Conservation (phyloP, 768 basidiomycete species). For the Leucogyrophana mollusca region DNA sequence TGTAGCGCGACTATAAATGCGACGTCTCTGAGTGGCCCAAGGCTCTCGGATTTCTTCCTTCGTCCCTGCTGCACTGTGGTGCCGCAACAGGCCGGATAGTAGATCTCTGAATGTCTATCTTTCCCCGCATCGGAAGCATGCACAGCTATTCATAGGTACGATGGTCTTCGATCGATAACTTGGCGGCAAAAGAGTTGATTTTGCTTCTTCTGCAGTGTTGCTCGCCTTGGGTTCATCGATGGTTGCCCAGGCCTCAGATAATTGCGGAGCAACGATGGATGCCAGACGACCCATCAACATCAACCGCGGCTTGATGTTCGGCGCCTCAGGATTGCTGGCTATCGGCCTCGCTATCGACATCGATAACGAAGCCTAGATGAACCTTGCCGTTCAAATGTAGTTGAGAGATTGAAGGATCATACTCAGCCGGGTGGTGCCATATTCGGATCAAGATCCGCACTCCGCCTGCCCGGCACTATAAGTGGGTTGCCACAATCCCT, state of each 20-base stretch:
- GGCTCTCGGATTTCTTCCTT: too few species aligned
- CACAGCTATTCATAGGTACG: constrained; percentile 19
- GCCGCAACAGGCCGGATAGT: not conserved
- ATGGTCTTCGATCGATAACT: constrained; percentile 23
- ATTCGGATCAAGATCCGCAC: constrained; percentile 79
- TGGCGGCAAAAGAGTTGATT: constrained; percentile 1
- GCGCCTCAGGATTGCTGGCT: too few species aligned
- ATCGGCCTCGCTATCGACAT: constrained; percentile 18
- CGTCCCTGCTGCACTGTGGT: too few species aligned
- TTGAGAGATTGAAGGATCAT: constrained; percentile 1
- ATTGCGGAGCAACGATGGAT: not conserved
- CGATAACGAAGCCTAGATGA: constrained; percentile 25
- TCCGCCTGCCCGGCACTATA: constrained; percentile 50
- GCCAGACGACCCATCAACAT: not conserved
- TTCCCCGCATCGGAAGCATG: constrained; percentile 9
- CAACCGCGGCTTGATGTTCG: too few species aligned
- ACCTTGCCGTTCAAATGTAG: not conserved
- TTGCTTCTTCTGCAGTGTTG: not conserved
- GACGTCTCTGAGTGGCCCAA: too few species aligned
- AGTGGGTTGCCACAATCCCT: constrained; percentile 30
- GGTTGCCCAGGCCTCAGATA: not conserved
- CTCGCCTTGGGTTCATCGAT: constrained; percentile 1
- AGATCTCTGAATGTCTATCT: constrained; percentile 7
- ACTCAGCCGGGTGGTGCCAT: constrained; percentile 22
- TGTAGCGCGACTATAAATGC: too few species aligned